A percentile compares a stretch with the other conserved stretches of the same genome.
These are phyloP conservation scores for Prunus davidiana DNA, from an alignment of 306 rosid genomes.

Conservation along the genomic window DNA sequence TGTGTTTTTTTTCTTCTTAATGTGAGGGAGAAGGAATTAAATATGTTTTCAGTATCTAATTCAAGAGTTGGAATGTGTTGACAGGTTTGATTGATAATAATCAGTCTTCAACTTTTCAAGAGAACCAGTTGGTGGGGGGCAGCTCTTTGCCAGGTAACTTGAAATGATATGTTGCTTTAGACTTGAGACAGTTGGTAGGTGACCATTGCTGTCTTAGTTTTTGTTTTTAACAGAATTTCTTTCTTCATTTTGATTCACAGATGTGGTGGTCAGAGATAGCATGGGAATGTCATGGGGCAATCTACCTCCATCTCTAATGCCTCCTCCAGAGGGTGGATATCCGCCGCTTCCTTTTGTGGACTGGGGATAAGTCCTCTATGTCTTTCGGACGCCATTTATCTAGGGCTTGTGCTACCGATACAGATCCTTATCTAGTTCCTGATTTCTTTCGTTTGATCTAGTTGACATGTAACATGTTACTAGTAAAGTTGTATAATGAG, in stretches of 20 bases:
- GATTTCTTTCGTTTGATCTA: background rate
- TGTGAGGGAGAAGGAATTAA: background rate
- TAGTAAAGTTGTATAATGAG: background rate
- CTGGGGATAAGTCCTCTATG: constrained; percentile 46
- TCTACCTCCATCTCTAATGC: constrained; percentile 72
- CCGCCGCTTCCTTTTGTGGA: constrained; percentile 50
- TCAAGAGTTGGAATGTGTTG: background rate
- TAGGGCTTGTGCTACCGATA: background rate
- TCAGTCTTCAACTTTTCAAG: constrained; percentile 27
- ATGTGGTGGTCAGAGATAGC: constrained; percentile 38
- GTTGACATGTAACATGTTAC: background rate
- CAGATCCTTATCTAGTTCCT: background rate
- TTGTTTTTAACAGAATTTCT: background rate
- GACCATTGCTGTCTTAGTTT: background rate
- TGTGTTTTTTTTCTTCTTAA: background rate
- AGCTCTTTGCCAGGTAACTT: constrained; percentile 39
- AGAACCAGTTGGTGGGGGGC: constrained; percentile 24
- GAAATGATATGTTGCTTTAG: constrained; percentile 4
- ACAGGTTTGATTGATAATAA: constrained; percentile 24
- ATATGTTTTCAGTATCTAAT: background rate
- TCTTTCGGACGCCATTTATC: background rate
- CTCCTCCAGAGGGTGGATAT: constrained; percentile 69
- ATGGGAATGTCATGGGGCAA: constrained; percentile 57
- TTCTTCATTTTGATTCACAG: constrained; percentile 31
- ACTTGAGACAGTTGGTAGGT: background rate